A percentile compares a stretch with the other conserved stretches of the same genome.
phyloP scores from a whole-genome alignment of 768 basidiomycete genomes.

The Lactarius pseudohatsudake region DNA sequence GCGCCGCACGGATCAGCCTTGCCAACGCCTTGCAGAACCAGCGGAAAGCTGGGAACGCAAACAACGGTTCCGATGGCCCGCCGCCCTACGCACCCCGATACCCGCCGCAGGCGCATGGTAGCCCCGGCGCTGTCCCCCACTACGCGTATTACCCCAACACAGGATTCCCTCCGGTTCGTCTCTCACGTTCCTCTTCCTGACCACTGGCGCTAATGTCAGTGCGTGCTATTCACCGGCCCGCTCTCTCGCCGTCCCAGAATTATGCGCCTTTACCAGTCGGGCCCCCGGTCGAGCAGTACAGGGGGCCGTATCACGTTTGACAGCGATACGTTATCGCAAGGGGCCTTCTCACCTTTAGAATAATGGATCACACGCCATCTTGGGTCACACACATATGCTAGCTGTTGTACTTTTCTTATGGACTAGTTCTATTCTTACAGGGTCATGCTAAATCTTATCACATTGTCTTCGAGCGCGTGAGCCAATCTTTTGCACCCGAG shows the following conservation, averaged over 20 bases:
- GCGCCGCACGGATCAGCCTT: neutral
- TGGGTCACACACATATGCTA: neutral
- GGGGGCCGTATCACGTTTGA: neutral
- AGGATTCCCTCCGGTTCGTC: constrained; percentile 14
- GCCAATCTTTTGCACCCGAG: neutral
- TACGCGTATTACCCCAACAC: constrained; percentile 4
- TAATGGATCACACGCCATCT: neutral
- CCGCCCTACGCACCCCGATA: neutral
- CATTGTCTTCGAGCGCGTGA: too few relatives aligned
- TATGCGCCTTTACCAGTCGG: neutral
- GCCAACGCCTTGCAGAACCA: neutral
- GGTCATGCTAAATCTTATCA: neutral
- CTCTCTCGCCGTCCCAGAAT: neutral
- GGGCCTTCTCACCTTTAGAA: neutral
- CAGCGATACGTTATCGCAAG: neutral
- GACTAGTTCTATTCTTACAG: neutral
- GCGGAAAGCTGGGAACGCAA: neutral
- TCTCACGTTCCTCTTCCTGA: neutral
- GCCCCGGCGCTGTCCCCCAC: neutral
- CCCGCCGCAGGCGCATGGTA: constrained; percentile 6
- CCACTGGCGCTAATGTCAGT: neutral
- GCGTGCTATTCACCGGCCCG: neutral
- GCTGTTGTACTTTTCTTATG: neutral
- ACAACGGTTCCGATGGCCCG: neutral
- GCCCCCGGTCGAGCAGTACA: neutral